Conservation (phyloP, 2,329 filamentous ascomycete species). For the Calycina herbarum region DNA sequence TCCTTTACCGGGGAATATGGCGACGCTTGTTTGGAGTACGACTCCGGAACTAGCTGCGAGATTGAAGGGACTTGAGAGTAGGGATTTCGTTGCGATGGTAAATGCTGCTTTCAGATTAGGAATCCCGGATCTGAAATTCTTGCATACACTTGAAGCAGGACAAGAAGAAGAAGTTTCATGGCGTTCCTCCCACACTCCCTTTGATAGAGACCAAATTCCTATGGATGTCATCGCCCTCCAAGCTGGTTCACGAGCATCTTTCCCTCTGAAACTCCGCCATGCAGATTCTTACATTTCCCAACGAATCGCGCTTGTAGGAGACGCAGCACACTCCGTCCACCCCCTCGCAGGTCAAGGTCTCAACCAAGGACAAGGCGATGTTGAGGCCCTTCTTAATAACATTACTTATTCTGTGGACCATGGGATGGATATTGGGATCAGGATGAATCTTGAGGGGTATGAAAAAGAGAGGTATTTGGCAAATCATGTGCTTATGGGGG, state of each 20-base stretch:
- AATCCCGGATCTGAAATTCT: constrained; percentile 76
- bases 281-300: constrained; percentile 92
- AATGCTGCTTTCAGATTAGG: constrained; percentile 89
- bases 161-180: constrained; percentile 62
- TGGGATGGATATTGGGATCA: constrained; percentile 82
- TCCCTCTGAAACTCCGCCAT: constrained; percentile 87
- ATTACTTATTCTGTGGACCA: constrained; percentile 77
- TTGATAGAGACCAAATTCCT: constrained; percentile 58
- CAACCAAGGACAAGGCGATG: constrained; percentile 90
- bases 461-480: constrained; percentile 76
- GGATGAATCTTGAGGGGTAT: constrained; percentile 79
- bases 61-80: constrained; percentile 71
- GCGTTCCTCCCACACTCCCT: constrained; percentile 50
- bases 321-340: constrained; percentile 93
- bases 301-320: constrained; percentile 87
- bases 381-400: constrained; percentile 72
- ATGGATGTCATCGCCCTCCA: constrained; percentile 71
- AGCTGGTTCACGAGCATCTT: constrained; percentile 77
- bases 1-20: constrained; percentile 78
- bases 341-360: constrained; percentile 92
- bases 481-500: constrained; percentile 77
- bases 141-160: constrained; percentile 63
- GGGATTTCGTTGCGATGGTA: constrained; percentile 81
- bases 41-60: constrained; percentile 75
- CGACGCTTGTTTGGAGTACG: constrained; percentile 93